A percentile compares a stretch with the other conserved stretches of the same genome.
Conservation (phyloP, 345 rosid species). For the Garcia nutans region DNA sequence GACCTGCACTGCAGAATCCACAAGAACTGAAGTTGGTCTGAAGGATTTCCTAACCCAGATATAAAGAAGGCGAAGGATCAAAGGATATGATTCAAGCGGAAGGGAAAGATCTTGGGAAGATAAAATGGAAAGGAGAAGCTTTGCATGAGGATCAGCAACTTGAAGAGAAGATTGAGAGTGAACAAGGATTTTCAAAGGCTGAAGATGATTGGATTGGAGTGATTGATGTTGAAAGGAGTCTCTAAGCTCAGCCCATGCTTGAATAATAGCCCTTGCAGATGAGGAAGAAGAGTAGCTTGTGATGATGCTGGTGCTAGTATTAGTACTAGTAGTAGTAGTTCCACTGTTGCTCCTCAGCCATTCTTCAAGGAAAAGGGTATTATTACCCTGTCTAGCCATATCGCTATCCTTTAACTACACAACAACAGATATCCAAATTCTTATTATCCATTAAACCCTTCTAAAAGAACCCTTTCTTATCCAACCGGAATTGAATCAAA, state of each 20-base stretch:
- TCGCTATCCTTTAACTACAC: constrained; percentile 10
- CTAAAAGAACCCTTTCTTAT: no score
- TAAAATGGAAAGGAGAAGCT: constrained; percentile 67
- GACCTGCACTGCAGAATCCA: constrained; percentile 62
- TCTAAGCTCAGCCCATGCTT: constrained; percentile 89
- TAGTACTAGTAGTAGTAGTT: constrained; percentile 8
- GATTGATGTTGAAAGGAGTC: constrained; percentile 54
- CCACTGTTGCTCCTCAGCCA: constrained; percentile 59
- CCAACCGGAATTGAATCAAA: no score
- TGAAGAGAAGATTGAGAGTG: constrained; percentile 66
- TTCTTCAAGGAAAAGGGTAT: constrained; percentile 64
- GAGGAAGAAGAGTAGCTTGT: constrained; percentile 28
- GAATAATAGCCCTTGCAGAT: constrained; percentile 76
- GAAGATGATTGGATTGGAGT: constrained; percentile 54
- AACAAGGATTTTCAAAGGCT: constrained; percentile 61
- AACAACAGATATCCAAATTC: not conserved
- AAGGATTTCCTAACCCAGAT: constrained; percentile 85
- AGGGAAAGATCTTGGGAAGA: constrained; percentile 43
- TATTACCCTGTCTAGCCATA: constrained; percentile 66
- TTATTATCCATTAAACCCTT: no score
- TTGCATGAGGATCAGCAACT: constrained; percentile 93
- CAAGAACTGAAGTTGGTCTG: constrained; percentile 54
- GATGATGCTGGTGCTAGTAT: constrained; percentile 15
- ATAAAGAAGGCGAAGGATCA: constrained; percentile 68
- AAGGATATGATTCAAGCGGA: constrained; percentile 57